Conservation (phyloP, 2,329 filamentous ascomycete genomes). For the Verticillium albo-atrum region DNA sequence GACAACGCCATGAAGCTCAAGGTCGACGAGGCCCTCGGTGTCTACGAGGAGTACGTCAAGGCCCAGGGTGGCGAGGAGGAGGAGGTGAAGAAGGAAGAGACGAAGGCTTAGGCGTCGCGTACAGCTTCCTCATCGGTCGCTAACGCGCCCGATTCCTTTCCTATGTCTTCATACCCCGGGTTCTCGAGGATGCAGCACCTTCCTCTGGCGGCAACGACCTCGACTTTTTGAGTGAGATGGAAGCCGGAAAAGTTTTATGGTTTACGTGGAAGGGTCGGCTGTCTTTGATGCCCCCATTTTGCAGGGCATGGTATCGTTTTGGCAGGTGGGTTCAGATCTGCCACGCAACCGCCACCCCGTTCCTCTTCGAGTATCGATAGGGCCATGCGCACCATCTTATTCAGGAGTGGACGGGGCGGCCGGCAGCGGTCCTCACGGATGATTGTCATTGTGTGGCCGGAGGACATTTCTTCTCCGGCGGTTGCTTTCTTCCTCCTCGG, state of each 20-base stretch:
- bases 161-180: slow-evolving; percentile 15
- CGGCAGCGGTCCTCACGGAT: not conserved
- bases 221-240: not conserved
- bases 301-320: not conserved
- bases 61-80: slow-evolving; percentile 56
- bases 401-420: not conserved
- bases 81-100: slow-evolving; percentile 45
- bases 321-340: not conserved
- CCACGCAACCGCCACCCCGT: not conserved
- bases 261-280: not conserved
- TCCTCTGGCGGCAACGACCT: not conserved
- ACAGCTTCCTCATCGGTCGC: slow-evolving; percentile 5
- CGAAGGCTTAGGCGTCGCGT: slow-evolving; percentile 30
- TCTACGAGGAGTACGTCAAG: slow-evolving; percentile 99
- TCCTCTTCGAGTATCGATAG: not conserved
- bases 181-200: not conserved
- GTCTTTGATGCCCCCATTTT: not conserved
- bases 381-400: not conserved
- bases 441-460: not conserved
- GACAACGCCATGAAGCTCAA: slow-evolving; percentile 85
- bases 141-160: slow-evolving; percentile 11
- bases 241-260: not conserved
- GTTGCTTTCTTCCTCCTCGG: slow-evolving; percentile 1
- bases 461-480: not conserved
- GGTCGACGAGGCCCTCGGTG: slow-evolving; percentile 93